Conservation (phyloP, 768 basidiomycete genomes). For the Tricholoma saponaceum region DNA sequence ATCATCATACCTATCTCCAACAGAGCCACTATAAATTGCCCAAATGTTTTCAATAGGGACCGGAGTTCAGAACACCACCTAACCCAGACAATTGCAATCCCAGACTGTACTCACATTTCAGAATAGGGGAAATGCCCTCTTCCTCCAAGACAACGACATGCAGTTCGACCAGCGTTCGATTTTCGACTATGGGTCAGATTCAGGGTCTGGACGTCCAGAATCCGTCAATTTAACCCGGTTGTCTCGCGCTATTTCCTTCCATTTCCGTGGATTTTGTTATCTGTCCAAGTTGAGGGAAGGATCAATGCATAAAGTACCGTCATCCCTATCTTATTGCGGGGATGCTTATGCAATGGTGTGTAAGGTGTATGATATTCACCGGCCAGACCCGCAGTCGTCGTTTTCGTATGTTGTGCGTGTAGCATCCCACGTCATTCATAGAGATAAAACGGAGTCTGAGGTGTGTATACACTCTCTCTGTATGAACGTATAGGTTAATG, state of each 20-base stretch:
- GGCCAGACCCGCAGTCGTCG: neutral
- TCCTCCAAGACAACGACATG: neutral
- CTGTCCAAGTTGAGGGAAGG: neutral
- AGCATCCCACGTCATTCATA: neutral
- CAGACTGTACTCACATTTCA: neutral
- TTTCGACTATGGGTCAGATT: neutral
- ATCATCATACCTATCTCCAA: no score
- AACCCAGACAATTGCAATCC: neutral
- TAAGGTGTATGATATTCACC: neutral
- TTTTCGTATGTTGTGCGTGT: neutral
- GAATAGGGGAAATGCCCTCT: neutral
- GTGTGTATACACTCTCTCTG: neutral
- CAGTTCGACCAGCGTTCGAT: neutral
- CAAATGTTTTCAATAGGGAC: neutral
- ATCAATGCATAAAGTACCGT: neutral
- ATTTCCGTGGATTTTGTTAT: neutral
- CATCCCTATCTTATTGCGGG: neutral
- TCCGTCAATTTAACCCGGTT: neutral
- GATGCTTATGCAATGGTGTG: no score
- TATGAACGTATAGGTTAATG: neutral
- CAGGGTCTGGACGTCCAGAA: neutral
- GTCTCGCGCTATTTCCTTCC: neutral
- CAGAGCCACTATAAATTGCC: neutral
- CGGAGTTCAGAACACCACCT: neutral
- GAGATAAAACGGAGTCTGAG: constrained; percentile 1